These are phyloP conservation scores for Trametes elegans DNA, from an alignment of 768 basidiomycete species.

Conservation along the genomic window DNA sequence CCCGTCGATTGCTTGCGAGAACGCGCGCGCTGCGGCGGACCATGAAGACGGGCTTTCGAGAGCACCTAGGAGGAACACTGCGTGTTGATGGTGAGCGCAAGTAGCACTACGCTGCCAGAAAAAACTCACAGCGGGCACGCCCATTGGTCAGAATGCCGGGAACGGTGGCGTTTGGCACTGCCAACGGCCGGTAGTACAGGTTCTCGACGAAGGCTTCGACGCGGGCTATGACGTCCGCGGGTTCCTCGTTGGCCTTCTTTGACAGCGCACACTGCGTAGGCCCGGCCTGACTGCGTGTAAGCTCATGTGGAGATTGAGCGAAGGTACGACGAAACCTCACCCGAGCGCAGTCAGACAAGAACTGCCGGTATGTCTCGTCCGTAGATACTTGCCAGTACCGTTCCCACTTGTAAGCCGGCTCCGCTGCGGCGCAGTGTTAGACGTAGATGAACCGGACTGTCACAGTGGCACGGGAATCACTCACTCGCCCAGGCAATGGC, in stretches of 20 bases:
- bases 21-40: slow-evolving; percentile 16
- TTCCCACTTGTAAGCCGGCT: slow-evolving; percentile 22
- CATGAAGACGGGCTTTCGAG: slow-evolving; percentile 26
- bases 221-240: slow-evolving; percentile 19
- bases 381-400: slow-evolving; percentile 28
- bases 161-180: slow-evolving; percentile 23
- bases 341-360: slow-evolving; percentile 28
- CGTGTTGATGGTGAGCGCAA: too few species aligned
- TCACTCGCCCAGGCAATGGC: slow-evolving; percentile 29
- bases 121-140: slow-evolving; percentile 24
- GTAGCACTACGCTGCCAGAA: too few species aligned
- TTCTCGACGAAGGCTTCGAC: slow-evolving; percentile 26
- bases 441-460: neutral
- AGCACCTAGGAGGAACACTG: slow-evolving; percentile 15
- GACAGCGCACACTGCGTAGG: slow-evolving; percentile 28
- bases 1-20: slow-evolving; percentile 27
- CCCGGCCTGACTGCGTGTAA: slow-evolving; percentile 23
- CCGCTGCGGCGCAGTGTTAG: neutral
- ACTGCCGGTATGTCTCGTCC: slow-evolving; percentile 25
- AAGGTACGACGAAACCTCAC: slow-evolving; percentile 8
- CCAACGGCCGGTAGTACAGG: slow-evolving; percentile 27
- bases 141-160: slow-evolving; percentile 31
- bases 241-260: slow-evolving; percentile 9
- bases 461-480: neutral
- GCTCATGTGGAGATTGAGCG: neutral